These are phyloP conservation scores for Botrytis medusae DNA, from an alignment of 2,329 filamentous ascomycete species.

Conservation along the genomic window DNA sequence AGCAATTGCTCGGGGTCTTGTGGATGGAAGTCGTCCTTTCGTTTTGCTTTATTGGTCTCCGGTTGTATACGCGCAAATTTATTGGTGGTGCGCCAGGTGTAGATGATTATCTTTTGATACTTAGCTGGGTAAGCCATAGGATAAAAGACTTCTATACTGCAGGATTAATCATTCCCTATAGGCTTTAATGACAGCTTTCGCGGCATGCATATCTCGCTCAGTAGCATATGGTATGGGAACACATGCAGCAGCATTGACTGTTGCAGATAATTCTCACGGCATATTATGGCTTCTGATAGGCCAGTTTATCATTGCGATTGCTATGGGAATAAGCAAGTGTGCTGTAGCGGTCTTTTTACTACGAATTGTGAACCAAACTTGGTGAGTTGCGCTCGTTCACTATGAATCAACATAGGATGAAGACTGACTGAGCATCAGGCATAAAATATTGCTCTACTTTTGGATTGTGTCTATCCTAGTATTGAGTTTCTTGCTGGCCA, in stretches of 20 bases:
- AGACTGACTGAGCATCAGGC: neutral
- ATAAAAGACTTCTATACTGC: neutral
- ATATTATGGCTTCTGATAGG: constrained; percentile 19
- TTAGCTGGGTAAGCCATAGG: constrained; percentile 4
- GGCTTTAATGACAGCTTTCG: constrained; percentile 10
- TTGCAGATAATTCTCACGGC: neutral
- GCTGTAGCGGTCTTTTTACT: constrained; percentile 13
- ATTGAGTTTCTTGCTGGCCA: constrained; percentile 4
- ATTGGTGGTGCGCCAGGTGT: constrained; percentile 3
- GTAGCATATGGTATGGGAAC: constrained; percentile 14
- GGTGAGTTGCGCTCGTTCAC: neutral
- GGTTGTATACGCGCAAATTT: constrained; percentile 12
- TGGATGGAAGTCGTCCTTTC: constrained; percentile 16
- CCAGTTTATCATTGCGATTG: constrained; percentile 10
- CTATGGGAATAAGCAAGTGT: constrained; percentile 19
- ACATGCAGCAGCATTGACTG: neutral
- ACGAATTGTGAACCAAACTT: constrained; percentile 15
- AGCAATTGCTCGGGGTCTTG: constrained; percentile 9
- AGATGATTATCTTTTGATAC: constrained; percentile 13
- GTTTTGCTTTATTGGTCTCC: constrained; percentile 7
- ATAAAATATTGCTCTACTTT: constrained; percentile 11
- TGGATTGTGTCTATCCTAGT: constrained; percentile 2
- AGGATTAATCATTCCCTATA: neutral
- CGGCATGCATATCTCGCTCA: neutral
- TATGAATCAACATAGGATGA: neutral